Percentiles rank a stretch among this genome's conserved stretches.
Evolutionary conservation across 345 rosid species (phyloP).

Genomic region (Arabidopsis suecica): DNA sequence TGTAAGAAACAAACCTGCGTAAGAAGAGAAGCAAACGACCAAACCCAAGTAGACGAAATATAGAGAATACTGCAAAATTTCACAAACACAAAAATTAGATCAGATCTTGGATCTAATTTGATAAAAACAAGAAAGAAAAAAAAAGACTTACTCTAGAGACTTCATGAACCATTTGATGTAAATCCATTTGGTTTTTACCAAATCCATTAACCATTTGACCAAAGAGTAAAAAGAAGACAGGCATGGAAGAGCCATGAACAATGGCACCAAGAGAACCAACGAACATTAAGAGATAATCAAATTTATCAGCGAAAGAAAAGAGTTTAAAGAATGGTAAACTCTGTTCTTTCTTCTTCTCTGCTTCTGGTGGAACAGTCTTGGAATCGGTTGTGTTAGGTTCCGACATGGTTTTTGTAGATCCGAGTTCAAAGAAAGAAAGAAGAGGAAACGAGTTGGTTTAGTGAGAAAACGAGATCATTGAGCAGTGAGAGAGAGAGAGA

Average conservation of each 20-base stretch:
- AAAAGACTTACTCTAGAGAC: conserved; percentile 83
- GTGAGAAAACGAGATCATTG: conserved; percentile 27
- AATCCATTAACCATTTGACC: conserved; percentile 99
- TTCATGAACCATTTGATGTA: conserved; percentile 89
- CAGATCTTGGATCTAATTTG: conserved; percentile 59
- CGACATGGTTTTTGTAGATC: conserved; percentile 53
- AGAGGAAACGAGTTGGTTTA: conserved; percentile 36
- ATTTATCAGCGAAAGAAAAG: conserved; percentile 93
- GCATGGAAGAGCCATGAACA: conserved; percentile 96
- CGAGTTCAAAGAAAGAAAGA: conserved; percentile 10
- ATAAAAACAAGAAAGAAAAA: not conserved
- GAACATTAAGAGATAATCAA: conserved; percentile 79
- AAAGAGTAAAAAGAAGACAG: conserved; percentile 90
- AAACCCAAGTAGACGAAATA: conserved; percentile 96
- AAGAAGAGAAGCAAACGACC: conserved; percentile 93
- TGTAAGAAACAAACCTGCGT: conserved; percentile 67
- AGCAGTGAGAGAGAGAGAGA: conserved; percentile 23
- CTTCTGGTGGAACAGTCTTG: conserved; percentile 65
- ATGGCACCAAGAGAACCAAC: conserved; percentile 87
- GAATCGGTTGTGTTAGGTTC: conserved; percentile 56
- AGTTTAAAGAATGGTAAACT: conserved; percentile 91
- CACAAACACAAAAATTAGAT: conserved; percentile 4
- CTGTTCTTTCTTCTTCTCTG: conserved; percentile 95
- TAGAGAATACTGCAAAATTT: conserved; percentile 81
- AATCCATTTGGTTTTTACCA: conserved; percentile 93